Conservation (phyloP, 768 basidiomycete genomes). For the Leccinellum rugosiceps region DNA sequence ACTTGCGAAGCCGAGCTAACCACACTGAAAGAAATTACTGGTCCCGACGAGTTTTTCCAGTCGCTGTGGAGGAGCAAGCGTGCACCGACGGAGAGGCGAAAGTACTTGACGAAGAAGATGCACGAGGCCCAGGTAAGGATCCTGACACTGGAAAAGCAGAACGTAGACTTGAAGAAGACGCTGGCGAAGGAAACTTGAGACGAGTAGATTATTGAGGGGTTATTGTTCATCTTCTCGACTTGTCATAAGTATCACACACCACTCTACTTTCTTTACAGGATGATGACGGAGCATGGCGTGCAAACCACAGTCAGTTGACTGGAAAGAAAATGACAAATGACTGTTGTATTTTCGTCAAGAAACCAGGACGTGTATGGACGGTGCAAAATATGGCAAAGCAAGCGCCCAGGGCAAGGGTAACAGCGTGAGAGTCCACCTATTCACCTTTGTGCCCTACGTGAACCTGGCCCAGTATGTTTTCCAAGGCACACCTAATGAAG, state of each 20-base stretch:
- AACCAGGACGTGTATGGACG: too few relatives aligned
- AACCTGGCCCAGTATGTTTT: too few relatives aligned
- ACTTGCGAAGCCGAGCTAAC: slow-evolving; percentile 75
- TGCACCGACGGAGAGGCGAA: slow-evolving; percentile 57
- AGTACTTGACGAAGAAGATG: slow-evolving; percentile 76
- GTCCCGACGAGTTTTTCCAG: slow-evolving; percentile 42
- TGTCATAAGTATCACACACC: not conserved
- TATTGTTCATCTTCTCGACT: not conserved
- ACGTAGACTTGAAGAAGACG: slow-evolving; percentile 60
- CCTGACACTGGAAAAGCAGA: slow-evolving; percentile 66
- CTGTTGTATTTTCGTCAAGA: too few relatives aligned
- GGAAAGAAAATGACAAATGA: too few relatives aligned
- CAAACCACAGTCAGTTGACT: not conserved
- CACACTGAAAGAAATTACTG: slow-evolving; percentile 60
- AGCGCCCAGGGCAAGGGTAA: too few relatives aligned
- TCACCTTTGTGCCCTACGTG: too few relatives aligned
- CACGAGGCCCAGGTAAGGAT: slow-evolving; percentile 63
- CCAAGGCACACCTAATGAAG: too few relatives aligned
- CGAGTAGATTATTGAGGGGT: not conserved
- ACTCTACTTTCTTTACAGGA: not conserved
- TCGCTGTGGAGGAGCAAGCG: slow-evolving; percentile 43
- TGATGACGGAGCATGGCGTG: not conserved
- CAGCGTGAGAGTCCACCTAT: too few relatives aligned
- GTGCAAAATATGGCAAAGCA: too few relatives aligned
- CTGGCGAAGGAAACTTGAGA: slow-evolving; percentile 40